Evolutionary conservation across 1,284 basidiomycete genomes (phyloP).

Genomic region (Irpex sp.): DNA sequence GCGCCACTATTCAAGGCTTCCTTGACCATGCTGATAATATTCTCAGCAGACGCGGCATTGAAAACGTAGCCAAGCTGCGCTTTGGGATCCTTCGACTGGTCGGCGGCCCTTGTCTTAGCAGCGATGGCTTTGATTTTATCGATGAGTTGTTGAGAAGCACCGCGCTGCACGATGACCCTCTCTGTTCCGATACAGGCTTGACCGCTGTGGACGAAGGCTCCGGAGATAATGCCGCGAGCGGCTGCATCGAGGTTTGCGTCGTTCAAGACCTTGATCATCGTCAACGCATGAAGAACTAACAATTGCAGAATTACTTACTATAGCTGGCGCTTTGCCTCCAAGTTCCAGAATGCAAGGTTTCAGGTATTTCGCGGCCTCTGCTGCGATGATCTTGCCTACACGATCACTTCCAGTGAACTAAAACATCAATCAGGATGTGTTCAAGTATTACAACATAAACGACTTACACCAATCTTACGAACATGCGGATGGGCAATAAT

Average conservation of each 20-base stretch:
- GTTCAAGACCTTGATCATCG: slow-evolving; percentile 39
- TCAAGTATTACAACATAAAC: not conserved
- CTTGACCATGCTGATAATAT: slow-evolving; percentile 40
- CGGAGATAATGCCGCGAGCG: slow-evolving; percentile 46
- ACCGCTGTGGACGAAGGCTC: slow-evolving; percentile 54
- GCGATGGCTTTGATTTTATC: slow-evolving; percentile 27
- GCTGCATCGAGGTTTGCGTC: slow-evolving; percentile 59
- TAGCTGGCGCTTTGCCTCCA: slow-evolving; percentile 71
- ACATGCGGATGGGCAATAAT: slow-evolving; percentile 23
- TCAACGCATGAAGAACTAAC: not conserved
- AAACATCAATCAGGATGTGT: not conserved
- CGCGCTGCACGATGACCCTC: slow-evolving; percentile 53
- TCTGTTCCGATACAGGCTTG: slow-evolving; percentile 70
- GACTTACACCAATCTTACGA: slow-evolving; percentile 22
- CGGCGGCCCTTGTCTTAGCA: slow-evolving; percentile 30
- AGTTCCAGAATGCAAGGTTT: slow-evolving; percentile 72
- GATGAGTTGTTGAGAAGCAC: slow-evolving; percentile 33
- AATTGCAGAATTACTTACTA: slow-evolving; percentile 35
- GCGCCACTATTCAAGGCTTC: slow-evolving; percentile 51
- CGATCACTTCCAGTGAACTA: slow-evolving; percentile 69
- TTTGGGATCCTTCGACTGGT: slow-evolving; percentile 14
- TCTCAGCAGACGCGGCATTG: slow-evolving; percentile 42
- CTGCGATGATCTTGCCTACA: slow-evolving; percentile 66
- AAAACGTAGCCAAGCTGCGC: slow-evolving; percentile 39
- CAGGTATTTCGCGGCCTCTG: slow-evolving; percentile 67